Conservation (phyloP, 257 asterid genomes). For the Pogostemon cablin region DNA sequence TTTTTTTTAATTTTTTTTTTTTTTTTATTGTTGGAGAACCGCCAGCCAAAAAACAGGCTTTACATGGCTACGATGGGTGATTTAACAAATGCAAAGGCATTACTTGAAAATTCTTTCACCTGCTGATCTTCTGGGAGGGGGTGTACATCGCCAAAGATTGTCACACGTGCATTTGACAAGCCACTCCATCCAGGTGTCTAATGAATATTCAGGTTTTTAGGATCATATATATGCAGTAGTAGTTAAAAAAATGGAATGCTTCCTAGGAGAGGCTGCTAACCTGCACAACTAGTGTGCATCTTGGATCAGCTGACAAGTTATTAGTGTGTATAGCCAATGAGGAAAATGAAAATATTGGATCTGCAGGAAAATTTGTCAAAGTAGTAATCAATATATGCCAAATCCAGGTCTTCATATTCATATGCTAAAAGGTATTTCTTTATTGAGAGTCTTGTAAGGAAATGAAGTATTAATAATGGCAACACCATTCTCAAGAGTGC, state of each 20-base stretch:
- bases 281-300: conserved; percentile 92
- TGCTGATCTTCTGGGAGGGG: conserved; percentile 93
- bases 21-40: not conserved
- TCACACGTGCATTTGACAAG: conserved; percentile 95
- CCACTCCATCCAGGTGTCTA: conserved; percentile 99
- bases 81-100: conserved; percentile 1
- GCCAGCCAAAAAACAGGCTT: not conserved
- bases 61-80: not conserved
- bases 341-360: conserved; percentile 92
- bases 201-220: conserved; percentile 28
- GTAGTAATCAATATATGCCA: not conserved
- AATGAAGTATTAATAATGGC: too few relatives aligned
- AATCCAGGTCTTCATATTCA: not conserved
- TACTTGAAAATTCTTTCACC: conserved; percentile 50
- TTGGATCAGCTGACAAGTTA: conserved; percentile 90
- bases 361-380: conserved; percentile 45
- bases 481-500: too few relatives aligned
- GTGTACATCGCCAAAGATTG: conserved; percentile 90
- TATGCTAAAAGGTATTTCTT: not conserved
- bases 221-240: conserved; percentile 24
- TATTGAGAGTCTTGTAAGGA: too few relatives aligned
- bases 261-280: conserved; percentile 47
- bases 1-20: not conserved
- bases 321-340: conserved; percentile 99
- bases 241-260: conserved; percentile 19